These are phyloP conservation scores for Malassezia sympodialis DNA, from an alignment of 1,284 basidiomycete species.

Conservation along the genomic window DNA sequence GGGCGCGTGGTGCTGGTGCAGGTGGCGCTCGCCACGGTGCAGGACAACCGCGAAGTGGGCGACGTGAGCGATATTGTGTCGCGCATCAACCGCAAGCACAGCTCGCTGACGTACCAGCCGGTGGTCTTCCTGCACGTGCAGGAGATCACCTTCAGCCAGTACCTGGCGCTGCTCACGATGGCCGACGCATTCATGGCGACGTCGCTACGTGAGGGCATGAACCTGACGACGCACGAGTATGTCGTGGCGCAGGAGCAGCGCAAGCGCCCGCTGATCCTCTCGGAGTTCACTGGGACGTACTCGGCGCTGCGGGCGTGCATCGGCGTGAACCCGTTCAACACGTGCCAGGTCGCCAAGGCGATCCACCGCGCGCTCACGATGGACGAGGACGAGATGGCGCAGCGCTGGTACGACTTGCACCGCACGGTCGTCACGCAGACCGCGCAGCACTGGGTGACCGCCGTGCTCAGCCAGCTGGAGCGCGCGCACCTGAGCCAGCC, in stretches of 20 bases:
- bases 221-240: constrained; percentile 68
- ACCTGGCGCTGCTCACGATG: constrained; percentile 67
- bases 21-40: constrained; percentile 71
- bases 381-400: constrained; percentile 60
- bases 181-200: constrained; percentile 80
- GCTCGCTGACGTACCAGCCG: constrained; percentile 73
- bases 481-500: constrained; percentile 42
- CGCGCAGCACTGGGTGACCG: constrained; percentile 69
- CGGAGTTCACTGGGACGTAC: constrained; percentile 72
- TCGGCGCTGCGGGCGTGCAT: constrained; percentile 76
- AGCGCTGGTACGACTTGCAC: constrained; percentile 75
- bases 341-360: constrained; percentile 55
- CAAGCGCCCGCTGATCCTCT: constrained; percentile 62
- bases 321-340: constrained; percentile 60
- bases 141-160: constrained; percentile 74
- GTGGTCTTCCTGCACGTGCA: constrained; percentile 77
- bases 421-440: constrained; percentile 77
- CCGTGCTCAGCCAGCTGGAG: constrained; percentile 56
- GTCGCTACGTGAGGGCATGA: constrained; percentile 77
- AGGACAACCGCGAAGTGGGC: constrained; percentile 64
- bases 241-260: constrained; percentile 57
- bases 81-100: constrained; percentile 70
- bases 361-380: constrained; percentile 67
- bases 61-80: constrained; percentile 67
- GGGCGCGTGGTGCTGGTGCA: constrained; percentile 74